These are phyloP conservation scores for Tolypocladium tundrense DNA, from an alignment of 2,329 filamentous ascomycete species.

Conservation along the genomic window DNA sequence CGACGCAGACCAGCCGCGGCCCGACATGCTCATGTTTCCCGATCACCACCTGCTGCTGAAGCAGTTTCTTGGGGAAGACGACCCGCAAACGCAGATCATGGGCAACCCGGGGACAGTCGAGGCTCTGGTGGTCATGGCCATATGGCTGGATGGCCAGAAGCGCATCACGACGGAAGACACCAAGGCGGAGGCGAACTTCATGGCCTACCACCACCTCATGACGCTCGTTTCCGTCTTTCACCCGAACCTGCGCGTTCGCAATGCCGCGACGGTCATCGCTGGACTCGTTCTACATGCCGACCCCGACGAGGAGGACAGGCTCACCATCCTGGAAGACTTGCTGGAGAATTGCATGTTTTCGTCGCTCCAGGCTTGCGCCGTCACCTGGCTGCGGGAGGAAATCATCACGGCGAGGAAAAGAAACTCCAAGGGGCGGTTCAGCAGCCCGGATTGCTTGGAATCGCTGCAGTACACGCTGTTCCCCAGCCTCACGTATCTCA, in stretches of 20 bases:
- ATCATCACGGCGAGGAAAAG: slow-evolving; percentile 34
- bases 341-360: slow-evolving; percentile 56
- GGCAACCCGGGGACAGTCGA: slow-evolving; percentile 46
- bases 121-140: slow-evolving; percentile 46
- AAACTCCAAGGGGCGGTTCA: slow-evolving; percentile 30
- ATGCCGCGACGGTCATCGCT: slow-evolving; percentile 43
- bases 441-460: slow-evolving; percentile 44
- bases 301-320: slow-evolving; percentile 45
- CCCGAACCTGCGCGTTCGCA: slow-evolving; percentile 40
- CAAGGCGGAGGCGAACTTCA: slow-evolving; percentile 34
- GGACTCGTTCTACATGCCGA: slow-evolving; percentile 46
- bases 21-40: slow-evolving; percentile 48
- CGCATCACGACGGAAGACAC: slow-evolving; percentile 20
- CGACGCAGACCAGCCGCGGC: slow-evolving; percentile 40
- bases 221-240: slow-evolving; percentile 50
- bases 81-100: slow-evolving; percentile 37
- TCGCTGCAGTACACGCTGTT: slow-evolving; percentile 53
- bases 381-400: slow-evolving; percentile 55
- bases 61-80: slow-evolving; percentile 39
- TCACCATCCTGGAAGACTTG: slow-evolving; percentile 54
- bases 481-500: slow-evolving; percentile 40
- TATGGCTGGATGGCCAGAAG: slow-evolving; percentile 46
- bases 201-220: slow-evolving; percentile 50
- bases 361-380: slow-evolving; percentile 50
- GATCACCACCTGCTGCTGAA: slow-evolving; percentile 45